These are phyloP conservation scores for Austroboletus festivus DNA, from an alignment of 768 basidiomycete genomes.

Conservation along the genomic window DNA sequence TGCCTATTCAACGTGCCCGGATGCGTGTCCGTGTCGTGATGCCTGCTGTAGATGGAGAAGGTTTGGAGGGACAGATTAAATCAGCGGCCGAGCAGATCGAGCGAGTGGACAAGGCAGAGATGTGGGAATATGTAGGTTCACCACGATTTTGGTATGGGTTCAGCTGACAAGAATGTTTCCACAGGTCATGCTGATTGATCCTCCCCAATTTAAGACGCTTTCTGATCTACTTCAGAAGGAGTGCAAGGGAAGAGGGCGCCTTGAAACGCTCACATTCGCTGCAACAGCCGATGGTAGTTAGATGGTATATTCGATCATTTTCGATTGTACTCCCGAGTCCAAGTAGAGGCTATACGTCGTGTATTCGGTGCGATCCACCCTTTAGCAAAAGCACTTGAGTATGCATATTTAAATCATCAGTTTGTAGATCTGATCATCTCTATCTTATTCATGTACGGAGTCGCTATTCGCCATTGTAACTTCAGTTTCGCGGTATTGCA, in stretches of 20 bases:
- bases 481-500: conserved; percentile 6
- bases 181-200: conserved; percentile 94
- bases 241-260: conserved; percentile 79
- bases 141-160: neutral
- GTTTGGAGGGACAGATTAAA: conserved; percentile 66
- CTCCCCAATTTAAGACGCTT: conserved; percentile 84
- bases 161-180: conserved; percentile 9
- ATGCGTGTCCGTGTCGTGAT: conserved; percentile 89
- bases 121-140: conserved; percentile 82
- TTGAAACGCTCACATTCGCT: conserved; percentile 79
- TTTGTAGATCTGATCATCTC: conserved; percentile 1
- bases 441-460: no score
- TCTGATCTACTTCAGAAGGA: conserved; percentile 90
- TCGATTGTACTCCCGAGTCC: no score
- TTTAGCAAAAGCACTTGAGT: no score
- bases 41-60: conserved; percentile 61
- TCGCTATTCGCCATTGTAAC: no score
- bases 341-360: no score
- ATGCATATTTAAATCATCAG: neutral
- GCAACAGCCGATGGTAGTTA: conserved; percentile 46
- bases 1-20: conserved; percentile 88
- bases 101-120: conserved; percentile 68
- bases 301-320: neutral
- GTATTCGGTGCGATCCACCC: no score
- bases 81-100: conserved; percentile 82